Conservation (phyloP, 495 filamentous ascomycete genomes). For the Geoglossum glabrum region DNA sequence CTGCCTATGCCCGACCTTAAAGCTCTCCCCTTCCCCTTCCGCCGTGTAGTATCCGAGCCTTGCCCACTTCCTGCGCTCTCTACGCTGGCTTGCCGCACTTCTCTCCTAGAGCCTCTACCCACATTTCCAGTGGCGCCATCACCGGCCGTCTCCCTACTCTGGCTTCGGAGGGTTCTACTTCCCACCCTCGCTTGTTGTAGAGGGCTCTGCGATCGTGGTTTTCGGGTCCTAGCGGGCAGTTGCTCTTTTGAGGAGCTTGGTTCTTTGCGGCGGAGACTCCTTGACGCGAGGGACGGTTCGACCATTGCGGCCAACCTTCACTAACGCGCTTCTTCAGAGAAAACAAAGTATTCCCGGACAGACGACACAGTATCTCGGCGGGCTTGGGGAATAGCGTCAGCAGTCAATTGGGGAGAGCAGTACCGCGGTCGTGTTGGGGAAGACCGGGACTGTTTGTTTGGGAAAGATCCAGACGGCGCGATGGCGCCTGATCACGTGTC, state of each 20-base stretch:
- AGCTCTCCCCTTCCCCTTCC: slow-evolving; percentile 3
- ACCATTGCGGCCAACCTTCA: slow-evolving; percentile 12
- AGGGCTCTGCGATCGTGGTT: slow-evolving; percentile 8
- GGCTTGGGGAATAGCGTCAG: no score
- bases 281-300: slow-evolving; percentile 13
- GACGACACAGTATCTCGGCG: background rate
- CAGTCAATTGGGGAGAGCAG: no score
- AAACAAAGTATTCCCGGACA: background rate
- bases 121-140: slow-evolving; percentile 3
- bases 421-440: background rate
- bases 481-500: background rate
- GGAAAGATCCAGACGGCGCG: background rate
- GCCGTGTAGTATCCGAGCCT: slow-evolving; percentile 5
- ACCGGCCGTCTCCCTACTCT: slow-evolving; percentile 19
- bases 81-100: slow-evolving; percentile 17
- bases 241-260: slow-evolving; percentile 14
- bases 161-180: slow-evolving; percentile 17
- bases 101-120: slow-evolving; percentile 7
- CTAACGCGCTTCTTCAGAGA: background rate
- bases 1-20: background rate
- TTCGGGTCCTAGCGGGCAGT: background rate
- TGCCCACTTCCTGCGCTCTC: slow-evolving; percentile 12
- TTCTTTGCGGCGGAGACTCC: slow-evolving; percentile 13
- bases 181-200: slow-evolving; percentile 8
- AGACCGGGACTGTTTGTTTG: background rate